phyloP scores from a whole-genome alignment of 2,329 filamentous ascomycete species.

The Scedosporium apiospermum region DNA sequence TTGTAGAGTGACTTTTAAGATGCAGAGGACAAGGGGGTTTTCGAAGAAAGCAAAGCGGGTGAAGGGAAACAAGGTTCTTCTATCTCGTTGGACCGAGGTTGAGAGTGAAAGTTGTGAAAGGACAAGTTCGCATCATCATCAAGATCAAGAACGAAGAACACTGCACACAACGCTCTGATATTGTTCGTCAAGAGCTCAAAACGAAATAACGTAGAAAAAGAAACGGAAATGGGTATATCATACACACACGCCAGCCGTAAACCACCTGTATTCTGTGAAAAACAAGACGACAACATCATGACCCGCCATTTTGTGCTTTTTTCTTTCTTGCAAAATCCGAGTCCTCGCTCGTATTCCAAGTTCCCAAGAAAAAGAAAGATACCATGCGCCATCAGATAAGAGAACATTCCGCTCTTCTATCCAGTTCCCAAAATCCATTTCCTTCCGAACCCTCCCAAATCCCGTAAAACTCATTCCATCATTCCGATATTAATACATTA shows the following conservation, averaged over 20 bases:
- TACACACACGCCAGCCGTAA: not conserved
- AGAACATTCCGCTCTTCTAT: not conserved
- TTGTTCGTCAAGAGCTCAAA: not conserved
- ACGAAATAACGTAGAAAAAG: not conserved
- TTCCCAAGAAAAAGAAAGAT: not conserved
- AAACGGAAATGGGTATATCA: constrained; percentile 3
- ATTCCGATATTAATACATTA: not conserved
- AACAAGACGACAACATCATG: not conserved
- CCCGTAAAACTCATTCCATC: not conserved
- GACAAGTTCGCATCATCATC: not conserved
- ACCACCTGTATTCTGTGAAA: not conserved
- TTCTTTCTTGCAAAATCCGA: not conserved
- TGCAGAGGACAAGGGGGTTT: not conserved
- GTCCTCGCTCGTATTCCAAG: not conserved
- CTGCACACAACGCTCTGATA: not conserved
- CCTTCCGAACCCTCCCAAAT: not conserved
- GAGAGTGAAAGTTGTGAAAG: not conserved
- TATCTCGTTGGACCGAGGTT: too few relatives aligned
- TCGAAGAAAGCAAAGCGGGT: too few relatives aligned
- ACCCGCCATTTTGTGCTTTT: not conserved
- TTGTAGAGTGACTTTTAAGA: not conserved
- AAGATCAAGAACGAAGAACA: not conserved
- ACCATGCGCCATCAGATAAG: not conserved
- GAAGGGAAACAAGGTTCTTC: too few relatives aligned
- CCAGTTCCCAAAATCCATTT: not conserved